Conservation (phyloP, 352 stramenopile species). For the Phytophthora macrochlamydospora region DNA sequence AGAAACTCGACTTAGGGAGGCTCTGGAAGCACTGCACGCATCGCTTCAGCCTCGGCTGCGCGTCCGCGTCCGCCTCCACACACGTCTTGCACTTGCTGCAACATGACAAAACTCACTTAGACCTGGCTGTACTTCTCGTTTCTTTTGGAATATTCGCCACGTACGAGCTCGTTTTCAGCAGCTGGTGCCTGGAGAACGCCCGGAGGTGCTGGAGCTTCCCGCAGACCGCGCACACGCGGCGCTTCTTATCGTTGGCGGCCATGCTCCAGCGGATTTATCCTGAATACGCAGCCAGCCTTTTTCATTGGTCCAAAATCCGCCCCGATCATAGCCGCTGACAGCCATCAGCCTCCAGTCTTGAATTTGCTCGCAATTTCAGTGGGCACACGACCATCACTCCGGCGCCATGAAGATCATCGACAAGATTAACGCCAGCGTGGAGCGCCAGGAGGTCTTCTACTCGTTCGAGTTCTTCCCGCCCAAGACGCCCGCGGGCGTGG, state of each 20-base stretch:
- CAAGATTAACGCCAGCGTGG: conserved; percentile 86
- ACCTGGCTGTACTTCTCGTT: neutral
- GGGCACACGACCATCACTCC: neutral
- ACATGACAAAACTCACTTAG: neutral
- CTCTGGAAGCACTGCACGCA: conserved; percentile 83
- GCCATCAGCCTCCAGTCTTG: conserved; percentile 22
- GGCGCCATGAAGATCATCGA: conserved; percentile 85
- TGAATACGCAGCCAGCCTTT: neutral
- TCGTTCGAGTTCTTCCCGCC: conserved; percentile 99
- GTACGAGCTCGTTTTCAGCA: conserved; percentile 50
- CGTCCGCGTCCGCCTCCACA: conserved; percentile 31
- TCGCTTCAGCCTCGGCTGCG: conserved; percentile 48
- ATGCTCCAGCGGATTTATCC: conserved; percentile 23
- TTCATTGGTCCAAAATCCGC: neutral
- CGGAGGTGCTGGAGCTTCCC: conserved; percentile 6
- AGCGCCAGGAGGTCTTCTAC: conserved; percentile 90
- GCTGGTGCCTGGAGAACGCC: conserved; percentile 60
- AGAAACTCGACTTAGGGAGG: conserved; percentile 61
- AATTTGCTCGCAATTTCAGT: conserved; percentile 17
- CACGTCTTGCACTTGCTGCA: conserved; percentile 69
- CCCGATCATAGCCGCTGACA: conserved; percentile 20
- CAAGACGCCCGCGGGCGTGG: conserved; percentile 94
- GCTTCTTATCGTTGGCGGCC: conserved; percentile 7
- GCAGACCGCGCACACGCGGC: conserved; percentile 37
- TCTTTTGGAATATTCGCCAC: conserved; percentile 13